Evolutionary conservation across 2,329 filamentous ascomycete species (phyloP).

Genomic region (Arthrobotrys pseudoclavata): DNA sequence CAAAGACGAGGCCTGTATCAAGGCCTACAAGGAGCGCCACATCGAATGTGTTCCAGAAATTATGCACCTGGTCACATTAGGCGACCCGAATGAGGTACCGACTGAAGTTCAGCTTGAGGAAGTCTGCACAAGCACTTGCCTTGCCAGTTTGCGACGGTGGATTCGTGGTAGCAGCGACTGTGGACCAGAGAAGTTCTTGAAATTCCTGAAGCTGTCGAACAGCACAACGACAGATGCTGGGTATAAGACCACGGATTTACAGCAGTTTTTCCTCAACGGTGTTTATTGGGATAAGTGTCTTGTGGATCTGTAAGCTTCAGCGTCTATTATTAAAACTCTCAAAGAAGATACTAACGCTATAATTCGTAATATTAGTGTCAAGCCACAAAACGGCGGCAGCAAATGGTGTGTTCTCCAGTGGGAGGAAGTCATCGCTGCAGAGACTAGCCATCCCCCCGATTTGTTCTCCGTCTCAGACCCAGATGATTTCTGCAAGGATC

Average conservation of each 20-base stretch:
- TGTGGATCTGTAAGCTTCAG: slow-evolving; percentile 31
- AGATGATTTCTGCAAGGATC: slow-evolving; percentile 38
- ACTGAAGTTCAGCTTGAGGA: slow-evolving; percentile 21
- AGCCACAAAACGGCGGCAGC: slow-evolving; percentile 36
- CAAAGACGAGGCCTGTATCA: slow-evolving; percentile 22
- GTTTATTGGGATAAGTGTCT: slow-evolving; percentile 57
- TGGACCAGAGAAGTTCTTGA: slow-evolving; percentile 20
- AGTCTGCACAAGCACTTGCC: slow-evolving; percentile 35
- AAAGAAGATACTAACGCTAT: background rate
- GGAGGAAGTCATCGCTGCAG: slow-evolving; percentile 5
- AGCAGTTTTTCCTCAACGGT: slow-evolving; percentile 45
- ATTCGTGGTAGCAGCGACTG: slow-evolving; percentile 34
- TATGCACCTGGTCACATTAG: slow-evolving; percentile 27
- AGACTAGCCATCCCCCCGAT: slow-evolving; percentile 5
- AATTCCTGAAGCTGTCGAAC: slow-evolving; percentile 32
- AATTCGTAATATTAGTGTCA: background rate
- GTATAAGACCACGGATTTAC: slow-evolving; percentile 39
- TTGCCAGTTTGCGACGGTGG: slow-evolving; percentile 42
- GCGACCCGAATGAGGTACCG: slow-evolving; percentile 17
- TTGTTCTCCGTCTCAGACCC: slow-evolving; percentile 7
- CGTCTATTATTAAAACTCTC: background rate
- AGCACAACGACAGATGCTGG: slow-evolving; percentile 16
- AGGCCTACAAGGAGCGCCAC: slow-evolving; percentile 23
- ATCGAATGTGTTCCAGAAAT: slow-evolving; percentile 32
- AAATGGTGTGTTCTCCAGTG: slow-evolving; percentile 42